Evolutionary conservation across 2,329 filamentous ascomycete species (phyloP).

Genomic region (Clonostachys byssicola): DNA sequence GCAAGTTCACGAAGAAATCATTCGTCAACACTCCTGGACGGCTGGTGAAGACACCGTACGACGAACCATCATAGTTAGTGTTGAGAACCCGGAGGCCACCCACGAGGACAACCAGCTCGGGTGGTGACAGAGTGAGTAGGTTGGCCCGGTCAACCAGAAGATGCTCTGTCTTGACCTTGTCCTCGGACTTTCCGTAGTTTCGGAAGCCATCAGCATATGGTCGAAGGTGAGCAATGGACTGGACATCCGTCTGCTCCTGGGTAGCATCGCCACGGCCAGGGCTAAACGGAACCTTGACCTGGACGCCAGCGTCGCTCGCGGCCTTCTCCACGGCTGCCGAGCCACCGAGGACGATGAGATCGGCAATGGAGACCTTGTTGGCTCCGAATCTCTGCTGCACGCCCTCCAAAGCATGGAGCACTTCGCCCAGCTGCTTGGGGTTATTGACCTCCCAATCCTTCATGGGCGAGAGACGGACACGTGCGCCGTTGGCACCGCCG

Average conservation of each 20-base stretch:
- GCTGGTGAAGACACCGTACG: slow-evolving; percentile 64
- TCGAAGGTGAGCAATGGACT: slow-evolving; percentile 62
- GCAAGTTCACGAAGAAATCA: slow-evolving; percentile 79
- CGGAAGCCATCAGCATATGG: slow-evolving; percentile 73
- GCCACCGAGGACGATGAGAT: slow-evolving; percentile 74
- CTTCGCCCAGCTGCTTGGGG: slow-evolving; percentile 58
- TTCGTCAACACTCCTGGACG: slow-evolving; percentile 67
- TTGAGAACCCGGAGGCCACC: slow-evolving; percentile 69
- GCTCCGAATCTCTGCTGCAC: slow-evolving; percentile 64
- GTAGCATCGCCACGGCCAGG: slow-evolving; percentile 70
- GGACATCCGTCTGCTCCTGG: slow-evolving; percentile 66
- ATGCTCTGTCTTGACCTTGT: slow-evolving; percentile 61
- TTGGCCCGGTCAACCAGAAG: slow-evolving; percentile 69
- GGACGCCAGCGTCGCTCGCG: slow-evolving; percentile 37
- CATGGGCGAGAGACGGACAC: slow-evolving; percentile 70
- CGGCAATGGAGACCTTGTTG: slow-evolving; percentile 75
- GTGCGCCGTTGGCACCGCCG: slow-evolving; percentile 75
- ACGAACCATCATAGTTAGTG: slow-evolving; percentile 67
- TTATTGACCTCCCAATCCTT: slow-evolving; percentile 74
- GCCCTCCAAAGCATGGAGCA: slow-evolving; percentile 56
- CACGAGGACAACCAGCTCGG: slow-evolving; percentile 66
- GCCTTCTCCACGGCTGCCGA: slow-evolving; percentile 70
- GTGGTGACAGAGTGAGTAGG: slow-evolving; percentile 65
- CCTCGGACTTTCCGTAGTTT: slow-evolving; percentile 65
- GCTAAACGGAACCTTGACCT: slow-evolving; percentile 63